Base-by-base conservation (phyloP, 2,329 filamentous ascomycete genomes). In the Escovopsis sp. region DNA sequence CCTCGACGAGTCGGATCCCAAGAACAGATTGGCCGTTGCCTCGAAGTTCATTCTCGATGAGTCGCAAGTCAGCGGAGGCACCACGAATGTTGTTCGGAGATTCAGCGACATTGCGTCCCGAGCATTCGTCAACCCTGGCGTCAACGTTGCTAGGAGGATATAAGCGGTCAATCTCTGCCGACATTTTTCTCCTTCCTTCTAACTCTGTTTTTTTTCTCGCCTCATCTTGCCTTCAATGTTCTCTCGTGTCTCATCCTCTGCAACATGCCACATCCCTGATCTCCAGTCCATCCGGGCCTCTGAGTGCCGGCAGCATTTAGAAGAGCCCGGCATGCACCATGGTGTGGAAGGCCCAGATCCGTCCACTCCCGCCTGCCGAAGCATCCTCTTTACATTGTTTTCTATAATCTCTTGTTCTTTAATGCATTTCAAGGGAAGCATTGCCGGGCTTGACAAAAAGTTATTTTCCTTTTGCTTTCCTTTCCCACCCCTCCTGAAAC, bases 31-130 rank as follows among this genome's bases (percentile, higher is more conserved):
- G 12, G 69, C 70, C 7, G 76, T 82, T 14, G 79, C 79, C 3
- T 74, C 76, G 46, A 76, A 74, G 49, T 82, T 83, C 48, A 68
- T 84, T 19, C 65, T 72, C 39, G 68, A 76, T 41, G 75, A 82
- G 49, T 67, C 74, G 8, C 64, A 67, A 36, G 68, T 63, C 17
- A 60, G 70, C 11, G 73, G 75, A n/a, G 78, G 76, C n/a, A 81
- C 77, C 2, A 83, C 75, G 2, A 81, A 83, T 42, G 74, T 82
- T 33, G 72, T 80, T 35, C 72, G 79, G 41, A 69, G 76, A n/a
- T 63, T 84, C 37, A 72, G 76, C 44, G 74, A 79, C 40, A 68
- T 84, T 52, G 76, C 76, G 4, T 62, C 68, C 18, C 63, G 72
- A 41, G 72, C 74, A 15, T 77, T 68, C 44, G 62, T 72, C 37